phyloP scores from a whole-genome alignment of 768 basidiomycete species.

The Porphyrellus cyaneotinctus region DNA sequence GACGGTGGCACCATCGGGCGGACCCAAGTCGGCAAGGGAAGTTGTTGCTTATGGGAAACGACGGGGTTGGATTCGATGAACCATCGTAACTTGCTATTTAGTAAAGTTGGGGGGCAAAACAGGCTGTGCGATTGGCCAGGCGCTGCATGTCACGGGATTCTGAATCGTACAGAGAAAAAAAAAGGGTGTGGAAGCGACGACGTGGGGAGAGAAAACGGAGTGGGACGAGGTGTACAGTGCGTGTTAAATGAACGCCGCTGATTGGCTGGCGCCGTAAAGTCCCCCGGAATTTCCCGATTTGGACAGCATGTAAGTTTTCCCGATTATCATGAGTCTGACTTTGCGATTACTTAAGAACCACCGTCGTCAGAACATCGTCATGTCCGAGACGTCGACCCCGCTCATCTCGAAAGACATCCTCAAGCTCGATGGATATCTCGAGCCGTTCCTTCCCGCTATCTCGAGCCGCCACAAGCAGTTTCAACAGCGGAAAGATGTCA shows the following conservation, averaged over 20 bases:
- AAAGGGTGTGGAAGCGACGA: no score
- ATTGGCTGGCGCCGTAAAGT: no score
- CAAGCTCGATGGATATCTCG: constrained; percentile 68
- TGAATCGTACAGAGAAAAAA: no score
- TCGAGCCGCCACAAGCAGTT: constrained; percentile 63
- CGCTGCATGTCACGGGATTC: no score
- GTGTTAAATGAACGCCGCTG: no score
- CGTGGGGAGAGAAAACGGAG: no score
- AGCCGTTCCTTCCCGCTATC: constrained; percentile 67
- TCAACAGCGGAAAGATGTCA: constrained; percentile 70
- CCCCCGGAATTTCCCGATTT: no score
- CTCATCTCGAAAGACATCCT: constrained; percentile 58
- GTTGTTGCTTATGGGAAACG: constrained; percentile 57
- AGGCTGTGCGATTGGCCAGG: no score
- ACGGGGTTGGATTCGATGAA: constrained; percentile 55
- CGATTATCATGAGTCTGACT: no score
- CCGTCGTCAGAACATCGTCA: constrained; percentile 6
- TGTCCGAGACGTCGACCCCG: constrained; percentile 41
- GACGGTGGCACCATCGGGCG: constrained; percentile 21
- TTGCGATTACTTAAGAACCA: not conserved
- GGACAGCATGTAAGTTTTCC: no score
- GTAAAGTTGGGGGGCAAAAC: no score
- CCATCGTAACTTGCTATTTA: not conserved
- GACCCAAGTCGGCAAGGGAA: constrained; percentile 48
- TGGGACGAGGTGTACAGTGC: no score